Evolutionary conservation across 331 rosid species (phyloP).

Genomic region (Dryas integrifolia): DNA sequence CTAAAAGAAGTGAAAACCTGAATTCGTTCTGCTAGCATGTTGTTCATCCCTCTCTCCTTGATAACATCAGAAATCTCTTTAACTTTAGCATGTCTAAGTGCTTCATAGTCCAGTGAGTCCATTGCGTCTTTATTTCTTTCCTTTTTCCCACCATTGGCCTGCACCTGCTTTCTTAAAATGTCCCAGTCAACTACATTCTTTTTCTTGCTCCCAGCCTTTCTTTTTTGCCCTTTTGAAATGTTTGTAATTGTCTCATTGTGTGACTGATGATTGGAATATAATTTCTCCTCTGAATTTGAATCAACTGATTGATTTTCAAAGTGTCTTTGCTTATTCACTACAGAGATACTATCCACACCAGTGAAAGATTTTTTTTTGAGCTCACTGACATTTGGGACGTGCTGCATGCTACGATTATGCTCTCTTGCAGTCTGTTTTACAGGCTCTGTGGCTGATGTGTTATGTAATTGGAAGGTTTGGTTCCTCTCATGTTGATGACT

Average conservation of each 20-base stretch:
- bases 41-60: slow-evolving; percentile 85
- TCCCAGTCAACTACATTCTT: slow-evolving; percentile 64
- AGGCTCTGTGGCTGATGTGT: slow-evolving; percentile 30
- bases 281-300: slow-evolving; percentile 35
- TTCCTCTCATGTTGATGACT: slow-evolving; percentile 33
- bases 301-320: slow-evolving; percentile 29
- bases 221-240: slow-evolving; percentile 47
- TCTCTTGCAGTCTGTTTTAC: slow-evolving; percentile 26
- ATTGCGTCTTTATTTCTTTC: slow-evolving; percentile 53
- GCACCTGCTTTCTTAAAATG: slow-evolving; percentile 60
- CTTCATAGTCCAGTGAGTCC: slow-evolving; percentile 90
- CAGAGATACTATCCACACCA: slow-evolving; percentile 30
- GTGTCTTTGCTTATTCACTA: slow-evolving; percentile 29
- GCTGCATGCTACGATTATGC: slow-evolving; percentile 30
- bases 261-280: slow-evolving; percentile 29
- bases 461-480: slow-evolving; percentile 35
- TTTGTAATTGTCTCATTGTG: slow-evolving; percentile 34
- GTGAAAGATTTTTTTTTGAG: slow-evolving; percentile 33
- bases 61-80: slow-evolving; percentile 61
- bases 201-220: slow-evolving; percentile 41
- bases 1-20: slow-evolving; percentile 42
- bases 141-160: slow-evolving; percentile 35
- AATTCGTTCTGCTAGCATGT: slow-evolving; percentile 88
- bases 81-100: slow-evolving; percentile 59
- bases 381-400: slow-evolving; percentile 26